Percentiles rank a stretch among this genome's conserved stretches.
Evolutionary conservation across 164 flowering plant species (phyloP).

Genomic region (Paratinospora sagittata): DNA sequence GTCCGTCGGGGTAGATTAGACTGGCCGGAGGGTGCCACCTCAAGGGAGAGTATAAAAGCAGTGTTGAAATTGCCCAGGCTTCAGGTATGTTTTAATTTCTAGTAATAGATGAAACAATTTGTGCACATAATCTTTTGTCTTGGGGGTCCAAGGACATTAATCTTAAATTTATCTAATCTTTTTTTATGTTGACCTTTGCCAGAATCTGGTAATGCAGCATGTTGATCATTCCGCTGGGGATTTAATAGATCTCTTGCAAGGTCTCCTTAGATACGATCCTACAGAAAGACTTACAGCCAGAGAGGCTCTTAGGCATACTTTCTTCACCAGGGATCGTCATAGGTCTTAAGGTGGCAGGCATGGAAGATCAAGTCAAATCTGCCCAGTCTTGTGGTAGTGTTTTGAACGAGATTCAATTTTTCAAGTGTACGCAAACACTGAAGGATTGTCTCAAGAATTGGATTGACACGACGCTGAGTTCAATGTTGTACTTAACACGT

Average conservation of each 20-base stretch:
- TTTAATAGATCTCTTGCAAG: constrained; percentile 54
- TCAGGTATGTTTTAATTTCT: constrained; percentile 32
- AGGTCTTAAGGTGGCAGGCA: constrained; percentile 24
- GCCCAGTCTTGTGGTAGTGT: too few relatives aligned
- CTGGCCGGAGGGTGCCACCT: constrained; percentile 74
- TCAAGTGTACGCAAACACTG: neutral
- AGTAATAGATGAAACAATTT: too few relatives aligned
- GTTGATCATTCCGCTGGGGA: constrained; percentile 67
- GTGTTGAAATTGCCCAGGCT: constrained; percentile 56
- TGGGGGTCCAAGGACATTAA: too few relatives aligned
- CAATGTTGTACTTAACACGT: neutral
- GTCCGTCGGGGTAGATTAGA: constrained; percentile 53
- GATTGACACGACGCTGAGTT: neutral
- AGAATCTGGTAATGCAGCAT: constrained; percentile 65
- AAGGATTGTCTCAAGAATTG: neutral
- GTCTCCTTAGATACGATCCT: constrained; percentile 65
- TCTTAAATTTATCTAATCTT: neutral
- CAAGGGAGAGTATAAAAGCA: constrained; percentile 67
- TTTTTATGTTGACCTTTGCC: neutral
- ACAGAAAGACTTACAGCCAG: constrained; percentile 44
- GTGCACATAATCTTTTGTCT: too few relatives aligned
- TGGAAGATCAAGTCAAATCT: too few relatives aligned
- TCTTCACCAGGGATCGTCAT: constrained; percentile 42
- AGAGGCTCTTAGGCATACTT: constrained; percentile 65
- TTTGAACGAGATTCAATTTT: too few relatives aligned